A percentile compares a stretch with the other conserved stretches of the same genome.
Conservation (phyloP, 1,139 yeast genomes). For the Suhomyces wounanorum region DNA sequence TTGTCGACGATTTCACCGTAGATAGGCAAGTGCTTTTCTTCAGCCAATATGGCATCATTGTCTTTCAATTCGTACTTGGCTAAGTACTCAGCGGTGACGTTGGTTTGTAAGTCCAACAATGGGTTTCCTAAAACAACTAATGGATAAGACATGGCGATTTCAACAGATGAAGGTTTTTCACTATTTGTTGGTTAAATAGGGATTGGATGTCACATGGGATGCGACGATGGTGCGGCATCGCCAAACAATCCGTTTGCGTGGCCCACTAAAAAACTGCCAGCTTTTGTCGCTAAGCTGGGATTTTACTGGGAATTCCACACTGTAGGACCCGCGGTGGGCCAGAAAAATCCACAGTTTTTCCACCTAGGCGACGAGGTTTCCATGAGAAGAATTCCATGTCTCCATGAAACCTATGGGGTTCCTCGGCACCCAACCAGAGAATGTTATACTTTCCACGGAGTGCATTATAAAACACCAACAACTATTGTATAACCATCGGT, state of each 20-base stretch:
- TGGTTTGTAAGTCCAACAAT: slow-evolving; percentile 84
- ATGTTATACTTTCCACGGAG: no score
- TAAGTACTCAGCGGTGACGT: slow-evolving; percentile 68
- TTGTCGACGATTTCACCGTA: slow-evolving; percentile 71
- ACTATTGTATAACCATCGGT: no score
- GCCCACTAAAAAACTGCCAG: neutral
- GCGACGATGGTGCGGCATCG: neutral
- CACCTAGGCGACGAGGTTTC: no score
- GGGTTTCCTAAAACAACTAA: slow-evolving; percentile 61
- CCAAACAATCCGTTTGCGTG: neutral
- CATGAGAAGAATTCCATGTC: no score
- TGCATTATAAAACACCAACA: no score
- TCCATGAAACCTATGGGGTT: no score
- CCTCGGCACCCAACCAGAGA: no score
- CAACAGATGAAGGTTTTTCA: neutral
- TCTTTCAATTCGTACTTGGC: slow-evolving; percentile 82
- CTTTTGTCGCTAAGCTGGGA: neutral
- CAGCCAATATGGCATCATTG: slow-evolving; percentile 92
- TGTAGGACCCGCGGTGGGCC: no score
- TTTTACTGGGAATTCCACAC: no score
- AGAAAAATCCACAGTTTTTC: no score
- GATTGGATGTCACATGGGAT: slow-evolving; percentile 1
- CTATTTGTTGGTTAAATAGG: neutral
- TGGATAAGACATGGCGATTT: slow-evolving; percentile 38
- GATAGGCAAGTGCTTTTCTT: slow-evolving; percentile 84